Conservation (phyloP, 2,329 filamentous ascomycete species). For the Colletotrichum sp. region DNA sequence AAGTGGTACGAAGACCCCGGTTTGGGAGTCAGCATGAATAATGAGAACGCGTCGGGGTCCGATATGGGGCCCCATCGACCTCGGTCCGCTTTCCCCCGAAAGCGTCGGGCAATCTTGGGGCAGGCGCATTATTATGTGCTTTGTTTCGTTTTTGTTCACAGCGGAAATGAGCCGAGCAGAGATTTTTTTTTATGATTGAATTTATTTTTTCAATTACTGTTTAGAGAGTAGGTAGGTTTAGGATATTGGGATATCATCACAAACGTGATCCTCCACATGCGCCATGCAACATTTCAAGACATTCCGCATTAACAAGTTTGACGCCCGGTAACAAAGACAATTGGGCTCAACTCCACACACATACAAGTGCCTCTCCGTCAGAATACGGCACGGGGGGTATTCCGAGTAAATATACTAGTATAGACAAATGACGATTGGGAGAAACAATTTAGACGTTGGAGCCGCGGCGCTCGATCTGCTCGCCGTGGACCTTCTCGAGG, state of each 20-base stretch:
- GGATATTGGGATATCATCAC: constrained; percentile 1
- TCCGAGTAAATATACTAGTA: not conserved
- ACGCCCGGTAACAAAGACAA: not conserved
- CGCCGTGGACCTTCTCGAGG: constrained; percentile 32
- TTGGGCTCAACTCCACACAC: not conserved
- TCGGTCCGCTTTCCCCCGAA: constrained; percentile 10
- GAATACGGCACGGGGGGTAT: not conserved
- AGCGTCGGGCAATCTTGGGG: not conserved
- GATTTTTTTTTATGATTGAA: not conserved
- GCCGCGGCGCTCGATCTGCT: constrained; percentile 33
- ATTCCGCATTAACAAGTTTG: constrained; percentile 16
- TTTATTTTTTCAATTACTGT: not conserved
- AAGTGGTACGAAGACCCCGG: not conserved
- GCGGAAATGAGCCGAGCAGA: constrained; percentile 4
- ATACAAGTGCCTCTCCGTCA: not conserved
- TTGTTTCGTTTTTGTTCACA: not conserved
- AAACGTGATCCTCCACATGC: not conserved
- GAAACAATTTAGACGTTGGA: constrained; percentile 33
- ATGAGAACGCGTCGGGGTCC: not conserved
- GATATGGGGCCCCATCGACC: not conserved
- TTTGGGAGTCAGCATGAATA: not conserved
- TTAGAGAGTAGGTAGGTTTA: not conserved
- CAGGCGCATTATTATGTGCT: no score
- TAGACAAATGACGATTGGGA: not conserved
- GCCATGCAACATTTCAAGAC: constrained; percentile 15